These are phyloP conservation scores for Backusella sp. DNA, from an alignment of 192 early-diverging fungal species.

Conservation along the genomic window DNA sequence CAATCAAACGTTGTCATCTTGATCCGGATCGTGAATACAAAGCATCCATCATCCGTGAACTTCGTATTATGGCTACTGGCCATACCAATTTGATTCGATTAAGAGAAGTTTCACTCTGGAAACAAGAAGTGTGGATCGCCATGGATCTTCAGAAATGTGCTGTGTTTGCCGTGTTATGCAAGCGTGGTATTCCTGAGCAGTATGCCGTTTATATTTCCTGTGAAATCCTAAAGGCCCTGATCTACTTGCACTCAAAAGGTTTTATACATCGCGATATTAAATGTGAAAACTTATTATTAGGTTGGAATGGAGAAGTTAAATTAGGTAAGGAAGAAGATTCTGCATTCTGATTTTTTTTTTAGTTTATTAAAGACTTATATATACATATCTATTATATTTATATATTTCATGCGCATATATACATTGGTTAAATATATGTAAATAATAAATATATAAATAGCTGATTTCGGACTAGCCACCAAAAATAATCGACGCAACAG, in stretches of 20 bases:
- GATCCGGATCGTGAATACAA: conserved; percentile 38
- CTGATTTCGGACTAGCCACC: conserved; percentile 41
- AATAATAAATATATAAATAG: background rate
- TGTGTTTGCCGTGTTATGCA: conserved; percentile 38
- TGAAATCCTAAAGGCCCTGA: conserved; percentile 39
- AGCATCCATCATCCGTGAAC: conserved; percentile 32
- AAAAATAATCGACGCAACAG: conserved; percentile 28
- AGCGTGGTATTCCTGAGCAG: conserved; percentile 40
- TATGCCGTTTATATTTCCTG: conserved; percentile 37
- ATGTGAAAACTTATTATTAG: conserved; percentile 42
- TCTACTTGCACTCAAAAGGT: conserved; percentile 39
- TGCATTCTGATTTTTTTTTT: conserved; percentile 2
- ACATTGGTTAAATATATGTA: background rate
- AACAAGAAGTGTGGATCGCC: conserved; percentile 38
- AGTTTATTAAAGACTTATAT: too few species aligned
- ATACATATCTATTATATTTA: background rate
- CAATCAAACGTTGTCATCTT: conserved; percentile 37
- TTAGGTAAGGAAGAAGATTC: conserved; percentile 29
- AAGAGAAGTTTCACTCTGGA: conserved; percentile 35
- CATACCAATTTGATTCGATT: conserved; percentile 33
- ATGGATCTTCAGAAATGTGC: conserved; percentile 39
- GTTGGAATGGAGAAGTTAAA: conserved; percentile 42
- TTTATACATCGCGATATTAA: conserved; percentile 50
- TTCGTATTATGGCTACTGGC: conserved; percentile 39
- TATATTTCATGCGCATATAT: background rate